Conservation (phyloP, 805 yeast genomes). For the Myxozyma melibiosi region DNA sequence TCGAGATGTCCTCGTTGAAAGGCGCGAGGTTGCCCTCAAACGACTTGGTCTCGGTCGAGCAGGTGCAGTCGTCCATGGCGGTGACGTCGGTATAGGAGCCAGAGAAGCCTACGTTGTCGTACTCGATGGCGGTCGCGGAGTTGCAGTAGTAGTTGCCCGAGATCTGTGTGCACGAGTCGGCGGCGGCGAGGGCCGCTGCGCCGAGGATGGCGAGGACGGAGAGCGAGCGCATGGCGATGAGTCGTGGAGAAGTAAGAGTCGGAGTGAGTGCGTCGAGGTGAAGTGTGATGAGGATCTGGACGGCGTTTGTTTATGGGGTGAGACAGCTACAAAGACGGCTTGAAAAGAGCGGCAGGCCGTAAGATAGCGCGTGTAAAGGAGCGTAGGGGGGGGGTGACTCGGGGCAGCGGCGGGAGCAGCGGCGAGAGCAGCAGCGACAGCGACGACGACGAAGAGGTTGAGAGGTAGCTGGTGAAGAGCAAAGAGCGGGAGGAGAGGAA, state of each 20-base stretch:
- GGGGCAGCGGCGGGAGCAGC: background rate
- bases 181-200: constrained; percentile 14
- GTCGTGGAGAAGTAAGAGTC: background rate
- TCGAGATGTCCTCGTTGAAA: constrained; percentile 80
- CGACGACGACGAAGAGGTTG: background rate
- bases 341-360: constrained; percentile 26
- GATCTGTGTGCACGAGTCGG: constrained; percentile 21
- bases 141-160: constrained; percentile 84
- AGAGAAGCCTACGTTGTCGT: constrained; percentile 75
- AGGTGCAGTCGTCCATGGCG: constrained; percentile 68
- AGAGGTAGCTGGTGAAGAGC: background rate
- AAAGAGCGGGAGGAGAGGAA: background rate
- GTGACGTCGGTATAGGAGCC: constrained; percentile 84
- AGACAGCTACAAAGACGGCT: constrained; percentile 5
- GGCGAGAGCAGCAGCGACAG: background rate
- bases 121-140: constrained; percentile 64
- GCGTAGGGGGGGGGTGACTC: background rate
- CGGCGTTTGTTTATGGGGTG: background rate
- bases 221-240: constrained; percentile 12
- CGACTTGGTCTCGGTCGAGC: constrained; percentile 57
- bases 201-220: constrained; percentile 6
- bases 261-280: background rate
- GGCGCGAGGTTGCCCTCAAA: constrained; percentile 79
- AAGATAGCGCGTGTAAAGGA: background rate
- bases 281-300: no score